Base-by-base conservation (phyloP, 805 yeast species). In the Myxozyma vanderwaltii region DNA sequence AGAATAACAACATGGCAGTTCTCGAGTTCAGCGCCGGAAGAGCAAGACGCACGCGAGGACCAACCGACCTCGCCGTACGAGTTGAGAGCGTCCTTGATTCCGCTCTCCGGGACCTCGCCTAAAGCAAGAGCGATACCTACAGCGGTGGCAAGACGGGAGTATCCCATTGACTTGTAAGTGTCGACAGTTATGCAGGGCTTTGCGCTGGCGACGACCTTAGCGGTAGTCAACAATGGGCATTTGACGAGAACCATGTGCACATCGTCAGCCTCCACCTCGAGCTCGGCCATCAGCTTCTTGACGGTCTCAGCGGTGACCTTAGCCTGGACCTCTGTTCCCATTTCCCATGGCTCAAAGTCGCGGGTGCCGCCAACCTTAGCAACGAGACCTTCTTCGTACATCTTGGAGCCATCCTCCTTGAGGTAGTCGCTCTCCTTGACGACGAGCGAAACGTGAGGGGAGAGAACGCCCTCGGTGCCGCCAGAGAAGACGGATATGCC, bases 401-500 rank as follows among this genome's bases (percentile, higher is more conserved):
- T 38, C 51, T 39, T 44, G 12, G 54, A 36, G 47, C 65, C 65
- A 43, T 55, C 59, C 13, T 23, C 51, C 40, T 40, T 39, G 38
- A 54, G 35, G 46, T 61, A 44, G 15, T 61, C 65, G 17, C 43
- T 36, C 50, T 61, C 65, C 39, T 59, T 54, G 45, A 55, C 57
- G 40, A 61, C 46, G 21, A 61, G 53, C 33, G 64, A 54, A 8
- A 61, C 65, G 45, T 61, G 65, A 8, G 65, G 65, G 10, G 60
- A 54, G 38, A 61, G 60, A 36, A 61, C 65, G 15, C 65, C 65
- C 46, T 61, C 65, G 17, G 65, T 61, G 29, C 65, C 65, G 35
- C 65, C 65, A n/a, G 65, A 61, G 60, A 61, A 61, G 21, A 61
- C 65, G 19, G 63, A 58, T 27, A 61, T 61, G 23, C 65, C 65